Base-by-base conservation (phyloP, 805 yeast genomes). In the Candida cerambycidarum region DNA sequence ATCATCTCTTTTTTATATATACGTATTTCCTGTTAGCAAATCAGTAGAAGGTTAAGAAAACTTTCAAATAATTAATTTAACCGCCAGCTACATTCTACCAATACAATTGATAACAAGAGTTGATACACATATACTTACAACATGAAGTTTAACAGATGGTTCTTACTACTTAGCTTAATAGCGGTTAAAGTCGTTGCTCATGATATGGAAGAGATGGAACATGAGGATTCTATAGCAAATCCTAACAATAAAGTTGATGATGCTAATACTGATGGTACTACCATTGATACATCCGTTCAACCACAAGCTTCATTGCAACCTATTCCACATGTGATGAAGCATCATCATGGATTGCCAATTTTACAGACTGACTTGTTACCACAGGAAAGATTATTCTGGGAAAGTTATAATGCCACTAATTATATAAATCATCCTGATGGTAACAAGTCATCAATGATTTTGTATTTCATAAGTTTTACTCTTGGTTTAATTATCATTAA, bases 351-450 rank as follows among this genome's bases (percentile, higher is more conserved):
- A 0, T 55, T 78, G 50, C 90, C 95, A 1, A 86, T 90, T 32
- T 69, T 89, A 35, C 67, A 80, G 19, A 83, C 85, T 1, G 56
- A 78, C 14, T 71, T 90, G 38, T 73, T 81, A 13, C 83, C 90
- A 0, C 85, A 80, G 34, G 96, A 89, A 61, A 67, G 80, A 42
- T 58, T 73, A 19, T 90, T 76, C 62, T 90, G 97, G 97, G 81
- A 80, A 38, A 58, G 63, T 18, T 90, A 89, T 63, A 80, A 85
- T 56, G 80, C 95, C 11, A 83, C 92, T 1, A 82, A 88, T 3
- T 89, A 75, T 59, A 80, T 87, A 64, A 80, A 78, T 6, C 56
- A 77, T 10, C 74, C 72, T 0, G 52, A 75, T 2, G 73, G 79
- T 3, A 73, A 73, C 50, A 75, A 79, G 43, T 45, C 69, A 11